Percentiles rank a stretch among this genome's conserved stretches.
Conservation (phyloP, 129 eudicot genomes). For the Scalesia atractyloides region DNA sequence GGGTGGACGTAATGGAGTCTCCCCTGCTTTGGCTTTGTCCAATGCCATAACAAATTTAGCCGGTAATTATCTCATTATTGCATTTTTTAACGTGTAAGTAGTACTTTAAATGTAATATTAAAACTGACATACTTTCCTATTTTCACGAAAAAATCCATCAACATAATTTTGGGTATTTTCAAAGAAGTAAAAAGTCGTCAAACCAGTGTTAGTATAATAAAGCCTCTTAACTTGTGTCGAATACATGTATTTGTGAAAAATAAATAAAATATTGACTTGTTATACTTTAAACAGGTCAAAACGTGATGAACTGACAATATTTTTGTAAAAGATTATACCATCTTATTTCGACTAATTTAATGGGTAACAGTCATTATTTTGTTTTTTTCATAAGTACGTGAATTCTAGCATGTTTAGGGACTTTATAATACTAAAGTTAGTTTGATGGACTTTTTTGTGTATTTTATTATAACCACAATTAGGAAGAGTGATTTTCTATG, state of each 20-base stretch:
- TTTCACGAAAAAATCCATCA: background rate
- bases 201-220: background rate
- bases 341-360: background rate
- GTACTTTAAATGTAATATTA: background rate
- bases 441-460: background rate
- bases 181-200: background rate
- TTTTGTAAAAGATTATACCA: background rate
- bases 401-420: background rate
- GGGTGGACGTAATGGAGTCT: slow-evolving; percentile 73
- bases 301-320: background rate
- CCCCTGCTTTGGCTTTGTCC: slow-evolving; percentile 81
- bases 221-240: background rate
- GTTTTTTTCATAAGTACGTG: background rate
- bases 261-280: background rate
- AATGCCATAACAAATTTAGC: slow-evolving; percentile 85
- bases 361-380: background rate
- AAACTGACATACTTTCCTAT: background rate
- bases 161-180: background rate
- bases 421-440: background rate
- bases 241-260: background rate
- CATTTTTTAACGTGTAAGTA: background rate
- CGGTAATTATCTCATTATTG: slow-evolving; percentile 41
- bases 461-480: no score
- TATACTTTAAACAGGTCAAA: background rate
- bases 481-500: background rate